phyloP scores from a whole-genome alignment of 129 eudicot species.

The Daucus carota region DNA sequence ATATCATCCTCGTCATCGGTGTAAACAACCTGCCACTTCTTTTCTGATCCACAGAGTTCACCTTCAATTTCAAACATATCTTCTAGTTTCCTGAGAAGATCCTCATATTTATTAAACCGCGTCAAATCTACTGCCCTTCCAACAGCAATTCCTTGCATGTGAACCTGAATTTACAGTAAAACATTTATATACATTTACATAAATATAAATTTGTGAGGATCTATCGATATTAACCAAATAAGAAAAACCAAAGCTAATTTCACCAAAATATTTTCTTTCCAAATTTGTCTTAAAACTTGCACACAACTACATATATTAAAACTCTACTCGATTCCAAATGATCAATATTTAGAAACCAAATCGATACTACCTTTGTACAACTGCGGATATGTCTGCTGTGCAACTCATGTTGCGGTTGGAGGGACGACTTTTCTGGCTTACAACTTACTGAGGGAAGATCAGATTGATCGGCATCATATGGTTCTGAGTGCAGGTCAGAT shows the following conservation, averaged over 20 bases:
- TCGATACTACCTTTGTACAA: slow-evolving; percentile 69
- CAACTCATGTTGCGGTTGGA: slow-evolving; percentile 48
- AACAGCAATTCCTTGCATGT: slow-evolving; percentile 96
- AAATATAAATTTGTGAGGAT: neutral
- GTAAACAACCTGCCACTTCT: slow-evolving; percentile 91
- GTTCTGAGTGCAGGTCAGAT: slow-evolving; percentile 49
- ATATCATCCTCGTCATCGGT: slow-evolving; percentile 88
- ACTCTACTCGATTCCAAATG: neutral
- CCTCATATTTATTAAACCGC: slow-evolving; percentile 54
- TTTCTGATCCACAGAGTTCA: slow-evolving; percentile 55
- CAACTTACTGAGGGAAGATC: slow-evolving; percentile 64
- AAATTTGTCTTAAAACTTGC: neutral
- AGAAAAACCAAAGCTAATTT: neutral
- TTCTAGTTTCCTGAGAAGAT: slow-evolving; percentile 70
- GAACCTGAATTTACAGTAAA: slow-evolving; percentile 40
- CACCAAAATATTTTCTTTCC: neutral
- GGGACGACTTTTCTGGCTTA: slow-evolving; percentile 71
- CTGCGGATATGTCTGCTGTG: slow-evolving; percentile 70
- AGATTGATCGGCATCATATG: slow-evolving; percentile 37
- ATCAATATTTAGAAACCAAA: neutral
- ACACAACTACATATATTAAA: neutral
- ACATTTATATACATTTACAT: neutral
- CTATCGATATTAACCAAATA: neutral
- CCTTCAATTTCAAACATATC: slow-evolving; percentile 84
- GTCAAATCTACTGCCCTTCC: slow-evolving; percentile 92